These are phyloP conservation scores for Nemania abortiva DNA, from an alignment of 2,329 filamentous ascomycete species.

Conservation along the genomic window DNA sequence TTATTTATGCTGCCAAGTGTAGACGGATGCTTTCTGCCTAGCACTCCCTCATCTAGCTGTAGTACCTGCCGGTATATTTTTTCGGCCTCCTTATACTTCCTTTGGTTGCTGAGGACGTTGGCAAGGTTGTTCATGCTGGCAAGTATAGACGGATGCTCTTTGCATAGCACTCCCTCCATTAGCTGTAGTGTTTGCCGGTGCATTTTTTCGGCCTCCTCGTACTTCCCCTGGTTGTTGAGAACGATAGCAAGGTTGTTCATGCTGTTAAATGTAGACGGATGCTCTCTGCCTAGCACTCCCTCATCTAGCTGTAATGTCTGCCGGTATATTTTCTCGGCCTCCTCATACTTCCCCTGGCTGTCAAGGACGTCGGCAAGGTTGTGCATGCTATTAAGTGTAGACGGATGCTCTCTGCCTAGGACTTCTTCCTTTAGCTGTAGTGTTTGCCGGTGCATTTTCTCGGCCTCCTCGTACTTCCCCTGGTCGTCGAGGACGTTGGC, in stretches of 20 bases:
- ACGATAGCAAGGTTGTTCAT: not conserved
- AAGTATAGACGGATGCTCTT: no score
- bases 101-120: no score
- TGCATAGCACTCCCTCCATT: no score
- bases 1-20: not conserved
- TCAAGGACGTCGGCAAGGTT: not conserved
- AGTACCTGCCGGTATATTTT: no score
- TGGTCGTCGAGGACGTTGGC: not conserved
- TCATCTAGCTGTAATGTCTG: not conserved
- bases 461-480: constrained; percentile 2
- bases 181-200: not conserved
- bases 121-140: no score
- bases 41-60: not conserved
- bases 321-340: no score
- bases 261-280: not conserved
- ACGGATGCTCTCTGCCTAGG: not conserved
- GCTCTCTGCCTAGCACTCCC: not conserved
- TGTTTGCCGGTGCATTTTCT: not conserved
- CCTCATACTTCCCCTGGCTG: not conserved
- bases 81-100: no score
- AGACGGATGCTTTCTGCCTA: not conserved
- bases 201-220: no score
- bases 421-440: not conserved
- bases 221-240: not conserved
- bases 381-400: not conserved